Evolutionary conservation across 2,329 filamentous ascomycete genomes (phyloP), one percentile per base, ranked within the genome.

Genomic region (Colletotrichum musicola): DNA sequence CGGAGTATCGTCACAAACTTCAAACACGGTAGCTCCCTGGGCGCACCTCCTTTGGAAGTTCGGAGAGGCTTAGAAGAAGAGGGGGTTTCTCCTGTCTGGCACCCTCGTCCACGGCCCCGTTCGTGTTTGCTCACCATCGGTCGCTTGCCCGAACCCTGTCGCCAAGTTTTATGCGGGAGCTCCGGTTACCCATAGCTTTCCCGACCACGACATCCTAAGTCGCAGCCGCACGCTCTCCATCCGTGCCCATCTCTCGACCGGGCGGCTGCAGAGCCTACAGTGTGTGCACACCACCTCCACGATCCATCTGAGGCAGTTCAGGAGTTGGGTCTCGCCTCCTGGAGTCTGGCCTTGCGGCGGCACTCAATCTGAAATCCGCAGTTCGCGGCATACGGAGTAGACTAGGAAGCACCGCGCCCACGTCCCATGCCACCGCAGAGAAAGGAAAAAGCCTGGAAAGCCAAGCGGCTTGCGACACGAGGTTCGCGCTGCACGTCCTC

Each of bases 81-180:
- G 46, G 53, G 53, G 50, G 44, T 51, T 64, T 38, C 25, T 65
- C 55, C 62, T 64, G 54, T 56, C 35, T 60, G 55, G 22, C 49
- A 59, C 54, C 62, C 64, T 30, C 20, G 25, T 64, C 59, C 44
- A 35, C 46, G n/a, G 44, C 7, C 40, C 18, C 38, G 30, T 56
- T 60, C 35, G 38, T 68, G 59, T 68, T 68, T 61, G 55, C 51
- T 63, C 35, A 44, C 20, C 16, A 25, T 40, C 50, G 27, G 54
- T 53, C 54, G 65, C 62, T 59, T 50, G 55, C 54, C 61, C 61
- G 40, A 64, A 64, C 47, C 65, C 61, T 60, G 65, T 60, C 42
- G 42, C 30, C 55, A 49, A 68, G 35, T 54, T 38, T 50, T 14
- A 64, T 68, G 59, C 64, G 53, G 47, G 42, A 35, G 49, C 49